These are phyloP conservation scores for Paratinospora sagittata DNA, from an alignment of 164 flowering plant genomes.

Conservation along the genomic window DNA sequence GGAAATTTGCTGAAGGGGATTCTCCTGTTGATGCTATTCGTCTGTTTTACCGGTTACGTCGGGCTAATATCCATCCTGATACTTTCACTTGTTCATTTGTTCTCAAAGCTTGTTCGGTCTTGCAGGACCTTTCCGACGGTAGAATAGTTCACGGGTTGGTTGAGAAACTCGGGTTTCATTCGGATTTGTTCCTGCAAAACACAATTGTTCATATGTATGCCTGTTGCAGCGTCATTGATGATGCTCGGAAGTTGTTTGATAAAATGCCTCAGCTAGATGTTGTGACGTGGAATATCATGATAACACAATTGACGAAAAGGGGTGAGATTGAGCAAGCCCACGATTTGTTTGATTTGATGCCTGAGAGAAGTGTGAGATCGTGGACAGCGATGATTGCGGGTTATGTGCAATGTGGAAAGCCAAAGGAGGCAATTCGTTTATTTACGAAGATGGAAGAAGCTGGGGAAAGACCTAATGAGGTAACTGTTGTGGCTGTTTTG, in stretches of 20 bases:
- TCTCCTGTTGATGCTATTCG: conserved; percentile 39
- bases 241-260: conserved; percentile 44
- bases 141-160: conserved; percentile 46
- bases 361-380: conserved; percentile 53
- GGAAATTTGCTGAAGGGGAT: conserved; percentile 42
- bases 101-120: conserved; percentile 47
- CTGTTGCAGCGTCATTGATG: conserved; percentile 29
- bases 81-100: conserved; percentile 57
- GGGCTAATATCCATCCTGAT: conserved; percentile 33
- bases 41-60: conserved; percentile 35
- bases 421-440: conserved; percentile 46
- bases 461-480: conserved; percentile 51
- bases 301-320: conserved; percentile 41
- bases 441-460: conserved; percentile 52
- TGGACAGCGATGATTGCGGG: conserved; percentile 68
- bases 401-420: conserved; percentile 51
- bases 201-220: conserved; percentile 52
- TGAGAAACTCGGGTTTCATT: conserved; percentile 53
- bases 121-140: conserved; percentile 33
- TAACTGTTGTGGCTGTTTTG: conserved; percentile 59
- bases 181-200: conserved; percentile 49
- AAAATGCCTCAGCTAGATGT: conserved; percentile 53
- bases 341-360: conserved; percentile 47
- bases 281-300: conserved; percentile 63
- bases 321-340: conserved; percentile 38